These are phyloP conservation scores for Cutaneotrichosporon mucoides DNA, from an alignment of 1,284 basidiomycete genomes.

Conservation along the genomic window DNA sequence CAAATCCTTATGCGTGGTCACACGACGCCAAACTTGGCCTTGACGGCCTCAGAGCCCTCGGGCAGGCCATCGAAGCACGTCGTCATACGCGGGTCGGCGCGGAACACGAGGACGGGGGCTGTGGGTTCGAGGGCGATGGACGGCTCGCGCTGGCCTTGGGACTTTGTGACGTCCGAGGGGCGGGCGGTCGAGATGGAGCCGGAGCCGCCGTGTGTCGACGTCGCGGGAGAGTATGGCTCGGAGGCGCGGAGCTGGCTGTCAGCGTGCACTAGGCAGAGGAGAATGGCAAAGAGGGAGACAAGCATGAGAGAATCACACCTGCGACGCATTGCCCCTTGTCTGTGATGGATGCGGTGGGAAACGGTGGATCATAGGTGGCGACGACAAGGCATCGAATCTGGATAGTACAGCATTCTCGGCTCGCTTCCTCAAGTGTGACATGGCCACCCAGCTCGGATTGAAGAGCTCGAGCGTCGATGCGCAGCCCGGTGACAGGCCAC, in stretches of 20 bases:
- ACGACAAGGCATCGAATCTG: no score
- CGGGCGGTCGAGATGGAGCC: neutral
- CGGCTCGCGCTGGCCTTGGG: no score
- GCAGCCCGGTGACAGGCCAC: no score
- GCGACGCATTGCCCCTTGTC: neutral
- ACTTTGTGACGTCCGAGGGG: no score
- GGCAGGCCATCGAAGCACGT: conserved; percentile 26
- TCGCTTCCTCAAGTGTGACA: no score
- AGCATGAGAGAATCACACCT: neutral
- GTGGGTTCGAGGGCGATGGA: no score
- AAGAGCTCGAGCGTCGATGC: no score
- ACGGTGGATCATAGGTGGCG: neutral
- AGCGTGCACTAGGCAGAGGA: neutral
- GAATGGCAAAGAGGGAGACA: neutral
- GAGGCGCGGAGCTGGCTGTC: conserved; percentile 7
- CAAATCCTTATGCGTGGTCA: neutral
- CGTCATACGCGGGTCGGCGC: conserved; percentile 26
- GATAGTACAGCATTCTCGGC: no score
- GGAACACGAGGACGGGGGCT: conserved; percentile 19
- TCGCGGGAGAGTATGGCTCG: neutral
- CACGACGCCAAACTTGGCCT: conserved; percentile 19
- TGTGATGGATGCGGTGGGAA: neutral
- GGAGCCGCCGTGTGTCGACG: neutral
- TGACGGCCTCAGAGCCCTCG: conserved; percentile 21
- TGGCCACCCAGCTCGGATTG: no score